A percentile compares a stretch with the other conserved stretches of the same genome.
phyloP scores from a whole-genome alignment of 176 grass and related monocot species.

The Areca catechu region DNA sequence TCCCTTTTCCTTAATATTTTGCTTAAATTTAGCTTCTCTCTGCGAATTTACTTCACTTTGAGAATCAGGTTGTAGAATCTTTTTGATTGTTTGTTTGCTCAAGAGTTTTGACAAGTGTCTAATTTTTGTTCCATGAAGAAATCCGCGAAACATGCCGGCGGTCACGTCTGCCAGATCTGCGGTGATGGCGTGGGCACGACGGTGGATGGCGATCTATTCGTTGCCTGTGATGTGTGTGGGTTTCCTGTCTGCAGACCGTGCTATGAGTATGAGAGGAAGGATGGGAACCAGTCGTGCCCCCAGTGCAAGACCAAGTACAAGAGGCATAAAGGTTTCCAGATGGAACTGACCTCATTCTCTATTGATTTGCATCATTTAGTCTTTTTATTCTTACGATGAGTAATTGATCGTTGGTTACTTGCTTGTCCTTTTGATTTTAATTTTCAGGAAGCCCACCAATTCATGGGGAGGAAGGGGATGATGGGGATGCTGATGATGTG shows the following conservation, averaged over 20 bases:
- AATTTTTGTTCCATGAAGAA: constrained; percentile 6
- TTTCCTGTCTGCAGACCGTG: constrained; percentile 26
- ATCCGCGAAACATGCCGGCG: constrained; percentile 11
- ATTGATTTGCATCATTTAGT: too few species aligned
- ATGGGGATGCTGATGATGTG: constrained; percentile 58
- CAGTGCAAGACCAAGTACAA: constrained; percentile 32
- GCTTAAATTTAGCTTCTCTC: neutral
- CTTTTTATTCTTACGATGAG: too few species aligned
- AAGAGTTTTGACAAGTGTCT: neutral
- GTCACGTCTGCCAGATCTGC: constrained; percentile 26
- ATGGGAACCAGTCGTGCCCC: constrained; percentile 23
- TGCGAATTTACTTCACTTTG: too few species aligned
- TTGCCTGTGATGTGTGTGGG: constrained; percentile 23
- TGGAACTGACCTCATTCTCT: too few species aligned
- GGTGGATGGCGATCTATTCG: constrained; percentile 20
- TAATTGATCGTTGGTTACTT: neutral
- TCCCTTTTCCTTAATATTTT: neutral
- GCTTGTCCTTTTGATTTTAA: constrained; percentile 6
- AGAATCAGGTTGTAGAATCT: too few species aligned
- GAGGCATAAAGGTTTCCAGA: constrained; percentile 17
- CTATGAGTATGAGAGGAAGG: constrained; percentile 29
- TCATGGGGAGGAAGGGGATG: constrained; percentile 59
- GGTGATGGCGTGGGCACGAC: constrained; percentile 16
- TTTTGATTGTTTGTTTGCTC: too few species aligned
- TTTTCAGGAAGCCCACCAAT: constrained; percentile 62